A percentile compares a stretch with the other conserved stretches of the same genome.
phyloP scores from a whole-genome alignment of 2,329 filamentous ascomycete species.

The Colletotrichum sp. region DNA sequence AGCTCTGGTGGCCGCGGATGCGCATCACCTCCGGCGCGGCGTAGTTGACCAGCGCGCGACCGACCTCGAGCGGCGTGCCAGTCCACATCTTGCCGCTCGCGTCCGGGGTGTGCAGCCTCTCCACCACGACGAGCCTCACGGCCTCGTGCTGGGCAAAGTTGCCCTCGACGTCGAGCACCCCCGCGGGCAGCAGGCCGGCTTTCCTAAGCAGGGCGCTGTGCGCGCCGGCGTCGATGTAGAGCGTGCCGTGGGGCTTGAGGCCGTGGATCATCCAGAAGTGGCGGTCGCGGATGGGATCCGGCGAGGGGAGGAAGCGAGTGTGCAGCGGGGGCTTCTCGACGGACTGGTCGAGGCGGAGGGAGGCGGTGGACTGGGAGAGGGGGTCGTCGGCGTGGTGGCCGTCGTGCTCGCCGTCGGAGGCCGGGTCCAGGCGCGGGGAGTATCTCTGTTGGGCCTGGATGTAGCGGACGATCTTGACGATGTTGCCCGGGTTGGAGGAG shows the following conservation, averaged over 20 bases:
- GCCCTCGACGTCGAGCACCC: constrained; percentile 89
- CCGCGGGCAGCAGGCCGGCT: constrained; percentile 86
- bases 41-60: constrained; percentile 91
- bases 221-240: constrained; percentile 94
- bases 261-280: constrained; percentile 98
- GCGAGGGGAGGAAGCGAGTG: constrained; percentile 88
- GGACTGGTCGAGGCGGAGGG: constrained; percentile 41
- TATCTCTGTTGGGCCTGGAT: constrained; percentile 60
- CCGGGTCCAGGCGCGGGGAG: constrained; percentile 26
- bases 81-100: constrained; percentile 54
- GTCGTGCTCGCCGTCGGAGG: constrained; percentile 15
- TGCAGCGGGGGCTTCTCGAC: constrained; percentile 70
- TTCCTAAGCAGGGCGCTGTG: constrained; percentile 81
- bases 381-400: constrained; percentile 37
- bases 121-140: constrained; percentile 83
- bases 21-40: constrained; percentile 81
- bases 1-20: constrained; percentile 85
- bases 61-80: constrained; percentile 72
- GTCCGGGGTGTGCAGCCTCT: constrained; percentile 48
- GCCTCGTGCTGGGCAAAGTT: constrained; percentile 92
- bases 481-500: constrained; percentile 92
- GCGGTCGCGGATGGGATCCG: constrained; percentile 85
- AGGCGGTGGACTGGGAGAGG: constrained; percentile 44
- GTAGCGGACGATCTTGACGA: constrained; percentile 84
- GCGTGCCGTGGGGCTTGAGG: constrained; percentile 83